A percentile compares a stretch with the other conserved stretches of the same genome.
Conservation (phyloP, 2,329 filamentous ascomycete genomes). For the Dryadomyces quercus-mongolicae region DNA sequence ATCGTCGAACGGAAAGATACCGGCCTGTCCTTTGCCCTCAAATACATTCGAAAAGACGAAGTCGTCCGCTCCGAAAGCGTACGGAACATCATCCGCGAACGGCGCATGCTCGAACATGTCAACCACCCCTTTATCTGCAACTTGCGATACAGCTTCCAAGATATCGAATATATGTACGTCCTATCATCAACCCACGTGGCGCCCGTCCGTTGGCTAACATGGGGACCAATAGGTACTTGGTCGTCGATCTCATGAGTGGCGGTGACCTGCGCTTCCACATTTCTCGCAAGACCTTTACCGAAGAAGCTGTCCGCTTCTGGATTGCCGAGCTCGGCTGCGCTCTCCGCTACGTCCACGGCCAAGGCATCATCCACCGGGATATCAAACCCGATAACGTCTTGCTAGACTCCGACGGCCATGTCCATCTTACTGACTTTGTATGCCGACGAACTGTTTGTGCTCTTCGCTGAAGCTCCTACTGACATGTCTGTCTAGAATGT, state of each 20-base stretch:
- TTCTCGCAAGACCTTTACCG: conserved; percentile 92
- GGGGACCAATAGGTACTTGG: conserved; percentile 81
- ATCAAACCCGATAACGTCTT: conserved; percentile 89
- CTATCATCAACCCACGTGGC: not conserved
- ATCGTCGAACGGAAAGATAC: conserved; percentile 98
- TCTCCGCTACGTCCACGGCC: conserved; percentile 70
- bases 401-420: conserved; percentile 79
- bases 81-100: conserved; percentile 93
- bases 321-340: conserved; percentile 90
- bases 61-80: conserved; percentile 97
- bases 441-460: conserved; percentile 20
- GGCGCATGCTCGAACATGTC: conserved; percentile 94
- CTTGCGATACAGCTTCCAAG: conserved; percentile 96
- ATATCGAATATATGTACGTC: conserved; percentile 91
- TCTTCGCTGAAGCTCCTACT: not conserved
- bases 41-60: conserved; percentile 99
- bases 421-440: conserved; percentile 96
- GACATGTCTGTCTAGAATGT: conserved; percentile 60
- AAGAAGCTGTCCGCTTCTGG: conserved; percentile 95
- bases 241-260: conserved; percentile 96
- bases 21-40: conserved; percentile 83
- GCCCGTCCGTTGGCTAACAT: conserved; percentile 7
- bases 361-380: conserved; percentile 83
- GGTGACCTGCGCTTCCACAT: conserved; percentile 97
- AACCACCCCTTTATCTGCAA: conserved; percentile 98